These are phyloP conservation scores for Xylaria sp. DNA, from an alignment of 2,329 filamentous ascomycete genomes.

Conservation along the genomic window DNA sequence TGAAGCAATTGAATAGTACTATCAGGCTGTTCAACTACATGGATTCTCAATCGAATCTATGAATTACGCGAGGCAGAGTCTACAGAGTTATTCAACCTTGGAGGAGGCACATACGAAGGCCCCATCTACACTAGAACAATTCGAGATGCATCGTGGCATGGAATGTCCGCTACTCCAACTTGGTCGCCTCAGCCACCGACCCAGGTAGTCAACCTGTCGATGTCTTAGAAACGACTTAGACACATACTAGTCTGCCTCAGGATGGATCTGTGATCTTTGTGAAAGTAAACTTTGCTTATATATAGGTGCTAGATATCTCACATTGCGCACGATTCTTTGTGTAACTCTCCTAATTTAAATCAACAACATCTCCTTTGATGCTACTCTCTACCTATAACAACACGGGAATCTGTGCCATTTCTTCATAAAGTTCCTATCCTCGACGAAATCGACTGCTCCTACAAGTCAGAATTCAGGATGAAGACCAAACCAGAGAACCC, in stretches of 20 bases:
- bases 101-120: too few relatives aligned
- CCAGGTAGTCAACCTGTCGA: neutral
- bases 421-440: too few relatives aligned
- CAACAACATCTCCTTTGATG: neutral
- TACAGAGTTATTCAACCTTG: neutral
- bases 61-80: too few relatives aligned
- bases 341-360: neutral
- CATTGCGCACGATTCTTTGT: too few relatives aligned
- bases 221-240: neutral
- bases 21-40: neutral
- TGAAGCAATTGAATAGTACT: neutral
- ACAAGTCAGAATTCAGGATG: neutral
- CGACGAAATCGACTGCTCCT: neutral
- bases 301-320: neutral
- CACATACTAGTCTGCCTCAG: constrained; percentile 6
- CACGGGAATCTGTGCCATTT: too few relatives aligned
- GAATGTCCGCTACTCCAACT: neutral
- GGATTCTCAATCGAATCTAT: neutral
- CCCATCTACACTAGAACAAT: neutral
- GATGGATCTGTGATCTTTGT: neutral
- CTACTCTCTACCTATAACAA: neutral
- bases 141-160: neutral
- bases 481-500: neutral
- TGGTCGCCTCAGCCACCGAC: neutral
- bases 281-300: neutral